These are phyloP conservation scores for Phaffomyces opuntiae DNA, from an alignment of 805 yeast genomes.

Conservation along the genomic window DNA sequence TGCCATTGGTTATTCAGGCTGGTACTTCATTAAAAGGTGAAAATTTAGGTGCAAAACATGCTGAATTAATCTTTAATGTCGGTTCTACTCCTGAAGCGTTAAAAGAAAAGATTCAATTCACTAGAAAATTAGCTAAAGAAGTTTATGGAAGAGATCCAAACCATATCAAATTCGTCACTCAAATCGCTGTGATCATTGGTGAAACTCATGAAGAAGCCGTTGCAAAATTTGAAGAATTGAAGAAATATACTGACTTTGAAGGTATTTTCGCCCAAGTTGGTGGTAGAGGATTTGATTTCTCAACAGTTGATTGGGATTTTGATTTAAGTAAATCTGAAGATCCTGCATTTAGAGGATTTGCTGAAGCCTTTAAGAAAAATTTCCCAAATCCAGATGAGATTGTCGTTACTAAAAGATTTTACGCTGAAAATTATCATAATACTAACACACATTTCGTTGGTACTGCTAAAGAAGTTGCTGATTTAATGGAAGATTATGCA, in stretches of 20 bases:
- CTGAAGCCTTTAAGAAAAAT: slow-evolving; percentile 20
- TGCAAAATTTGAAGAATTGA: slow-evolving; percentile 24
- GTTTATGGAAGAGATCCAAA: slow-evolving; percentile 19
- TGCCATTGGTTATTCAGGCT: slow-evolving; percentile 34
- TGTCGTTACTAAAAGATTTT: slow-evolving; percentile 12
- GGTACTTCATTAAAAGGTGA: slow-evolving; percentile 31
- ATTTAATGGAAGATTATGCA: slow-evolving; percentile 34
- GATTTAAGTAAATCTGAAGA: slow-evolving; percentile 25
- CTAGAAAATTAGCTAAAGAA: slow-evolving; percentile 24
- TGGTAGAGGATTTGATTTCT: slow-evolving; percentile 34
- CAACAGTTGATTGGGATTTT: slow-evolving; percentile 29
- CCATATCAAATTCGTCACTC: slow-evolving; percentile 13
- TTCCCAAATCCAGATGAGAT: slow-evolving; percentile 11
- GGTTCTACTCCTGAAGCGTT: slow-evolving; percentile 26
- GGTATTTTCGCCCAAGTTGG: slow-evolving; percentile 34
- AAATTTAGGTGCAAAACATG: slow-evolving; percentile 32
- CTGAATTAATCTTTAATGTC: slow-evolving; percentile 31
- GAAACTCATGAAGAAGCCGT: slow-evolving; percentile 32
- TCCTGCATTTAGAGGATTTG: slow-evolving; percentile 20
- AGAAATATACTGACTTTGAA: slow-evolving; percentile 27
- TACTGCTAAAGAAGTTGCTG: slow-evolving; percentile 32
- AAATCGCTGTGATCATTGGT: slow-evolving; percentile 22
- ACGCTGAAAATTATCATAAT: slow-evolving; percentile 24
- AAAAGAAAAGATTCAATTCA: slow-evolving; percentile 16
- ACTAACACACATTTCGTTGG: slow-evolving; percentile 24